Evolutionary conservation across 2,329 filamentous ascomycete species (phyloP).

Genomic region (Verticillium alfalfae): DNA sequence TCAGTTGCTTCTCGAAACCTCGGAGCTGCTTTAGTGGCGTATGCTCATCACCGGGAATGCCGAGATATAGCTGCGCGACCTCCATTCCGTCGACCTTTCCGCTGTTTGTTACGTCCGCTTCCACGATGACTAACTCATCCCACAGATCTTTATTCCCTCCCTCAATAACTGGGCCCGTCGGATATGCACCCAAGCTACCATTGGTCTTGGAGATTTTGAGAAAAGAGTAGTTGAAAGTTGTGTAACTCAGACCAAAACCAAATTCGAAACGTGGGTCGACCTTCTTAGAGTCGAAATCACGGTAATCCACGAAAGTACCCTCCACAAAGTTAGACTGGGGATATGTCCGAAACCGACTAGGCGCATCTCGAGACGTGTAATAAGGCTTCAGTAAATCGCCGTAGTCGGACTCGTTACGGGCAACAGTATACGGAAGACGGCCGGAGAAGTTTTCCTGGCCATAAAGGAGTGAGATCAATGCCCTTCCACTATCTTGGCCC

Average conservation of each 20-base stretch:
- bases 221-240: constrained; percentile 42
- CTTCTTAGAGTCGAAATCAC: constrained; percentile 42
- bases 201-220: constrained; percentile 27
- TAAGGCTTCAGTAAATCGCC: constrained; percentile 33
- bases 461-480: constrained; percentile 51
- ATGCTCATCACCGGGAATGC: constrained; percentile 28
- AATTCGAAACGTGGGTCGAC: constrained; percentile 49
- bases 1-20: constrained; percentile 40
- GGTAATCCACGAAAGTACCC: constrained; percentile 48
- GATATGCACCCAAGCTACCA: constrained; percentile 24
- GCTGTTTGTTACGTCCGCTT: constrained; percentile 33
- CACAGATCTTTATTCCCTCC: constrained; percentile 43
- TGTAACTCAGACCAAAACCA: constrained; percentile 52
- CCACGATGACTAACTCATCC: constrained; percentile 35
- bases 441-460: constrained; percentile 52
- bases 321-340: constrained; percentile 48
- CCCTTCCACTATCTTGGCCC: constrained; percentile 55
- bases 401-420: constrained; percentile 51
- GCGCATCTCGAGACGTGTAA: constrained; percentile 23
- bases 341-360: constrained; percentile 46
- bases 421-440: constrained; percentile 57
- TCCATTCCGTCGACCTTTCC: constrained; percentile 37
- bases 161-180: constrained; percentile 29
- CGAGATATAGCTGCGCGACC: constrained; percentile 43
- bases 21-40: constrained; percentile 52